These are phyloP conservation scores for Chrysoporthe deuterocubensis DNA, from an alignment of 2,329 filamentous ascomycete species.

Conservation along the genomic window DNA sequence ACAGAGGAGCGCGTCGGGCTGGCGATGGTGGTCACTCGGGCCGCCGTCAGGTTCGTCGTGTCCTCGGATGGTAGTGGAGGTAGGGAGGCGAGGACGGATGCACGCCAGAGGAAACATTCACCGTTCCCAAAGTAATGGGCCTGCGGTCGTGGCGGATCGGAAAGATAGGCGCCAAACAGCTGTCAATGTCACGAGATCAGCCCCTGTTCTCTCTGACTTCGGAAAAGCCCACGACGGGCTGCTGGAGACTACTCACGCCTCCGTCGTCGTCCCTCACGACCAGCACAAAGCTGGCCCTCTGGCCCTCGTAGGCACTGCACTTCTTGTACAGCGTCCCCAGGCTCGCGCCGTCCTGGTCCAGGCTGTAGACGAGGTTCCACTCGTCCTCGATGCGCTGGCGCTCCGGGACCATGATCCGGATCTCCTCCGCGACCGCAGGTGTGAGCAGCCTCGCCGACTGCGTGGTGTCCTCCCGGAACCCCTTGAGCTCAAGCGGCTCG, in stretches of 20 bases:
- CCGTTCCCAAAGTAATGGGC: slow-evolving; percentile 93
- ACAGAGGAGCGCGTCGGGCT: slow-evolving; percentile 31
- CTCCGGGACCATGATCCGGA: slow-evolving; percentile 84
- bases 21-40: slow-evolving; percentile 48
- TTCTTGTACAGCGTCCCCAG: slow-evolving; percentile 84
- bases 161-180: slow-evolving; percentile 93
- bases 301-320: slow-evolving; percentile 67
- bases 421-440: slow-evolving; percentile 83
- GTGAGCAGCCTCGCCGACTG: slow-evolving; percentile 69
- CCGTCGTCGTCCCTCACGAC: slow-evolving; percentile 80
- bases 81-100: slow-evolving; percentile 67
- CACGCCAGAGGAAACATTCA: slow-evolving; percentile 92
- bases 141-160: slow-evolving; percentile 80
- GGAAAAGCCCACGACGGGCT: background rate
- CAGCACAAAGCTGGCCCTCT: slow-evolving; percentile 85
- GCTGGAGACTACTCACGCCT: slow-evolving; percentile 58
- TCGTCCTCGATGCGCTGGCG: slow-evolving; percentile 84
- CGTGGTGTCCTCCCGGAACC: slow-evolving; percentile 65
- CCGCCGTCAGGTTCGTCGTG: slow-evolving; percentile 47
- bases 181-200: slow-evolving; percentile 35
- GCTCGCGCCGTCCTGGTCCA: slow-evolving; percentile 90
- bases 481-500: slow-evolving; percentile 74
- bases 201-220: background rate
- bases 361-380: slow-evolving; percentile 85
- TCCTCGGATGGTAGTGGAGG: slow-evolving; percentile 70